Evolutionary conservation across 2,329 filamentous ascomycete genomes (phyloP), one percentile per base, ranked within the genome.

Genomic region (Aspergillus amoenus): DNA sequence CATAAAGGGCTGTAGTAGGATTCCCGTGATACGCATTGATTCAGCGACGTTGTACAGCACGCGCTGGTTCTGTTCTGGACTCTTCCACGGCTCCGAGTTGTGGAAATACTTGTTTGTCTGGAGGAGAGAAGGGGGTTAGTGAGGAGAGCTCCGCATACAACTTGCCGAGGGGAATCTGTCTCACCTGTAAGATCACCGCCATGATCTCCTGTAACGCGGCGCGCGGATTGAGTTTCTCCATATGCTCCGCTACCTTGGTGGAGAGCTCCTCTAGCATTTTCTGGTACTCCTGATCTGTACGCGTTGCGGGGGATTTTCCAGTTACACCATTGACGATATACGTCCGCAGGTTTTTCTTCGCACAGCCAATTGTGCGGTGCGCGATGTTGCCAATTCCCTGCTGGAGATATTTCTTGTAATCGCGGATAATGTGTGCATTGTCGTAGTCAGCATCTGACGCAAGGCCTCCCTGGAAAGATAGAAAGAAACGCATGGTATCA

Each of bases 1-100:
- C 83, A 99, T 96, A 68, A 93, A 90, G 1, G 94, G 92, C 73
- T 96, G 93, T 44, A 99, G 78, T 46, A 97, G 79, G 64, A 99
- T 96, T 13, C 88, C 91, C 0, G 82, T 79, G 22, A 97, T 84
- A 39, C 94, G 88, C 46, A 97, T 72, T 4, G 88, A 84, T 75
- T 99, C 94, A 8, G 87, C 84, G 43, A 82, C 80, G 43, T 88
- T 81, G 71, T 85, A 97, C 27, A 99, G 80, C 39, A 83, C 81
- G 64, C 81, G 78, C 62, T 87, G 77, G 15, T 87, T 75, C 2
- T 81, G 73, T 44, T 54, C 68, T 1, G 70, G 73, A 34, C 74
- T 73, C 3, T 77, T 70, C 93, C 93, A 97, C 0, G 92, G 92
- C 41, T 80, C 80, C 6, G 82, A 77, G 11, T 82, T 76, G 32